Base-by-base conservation (phyloP, 805 yeast species). In the Cyberlindnera americana region DNA sequence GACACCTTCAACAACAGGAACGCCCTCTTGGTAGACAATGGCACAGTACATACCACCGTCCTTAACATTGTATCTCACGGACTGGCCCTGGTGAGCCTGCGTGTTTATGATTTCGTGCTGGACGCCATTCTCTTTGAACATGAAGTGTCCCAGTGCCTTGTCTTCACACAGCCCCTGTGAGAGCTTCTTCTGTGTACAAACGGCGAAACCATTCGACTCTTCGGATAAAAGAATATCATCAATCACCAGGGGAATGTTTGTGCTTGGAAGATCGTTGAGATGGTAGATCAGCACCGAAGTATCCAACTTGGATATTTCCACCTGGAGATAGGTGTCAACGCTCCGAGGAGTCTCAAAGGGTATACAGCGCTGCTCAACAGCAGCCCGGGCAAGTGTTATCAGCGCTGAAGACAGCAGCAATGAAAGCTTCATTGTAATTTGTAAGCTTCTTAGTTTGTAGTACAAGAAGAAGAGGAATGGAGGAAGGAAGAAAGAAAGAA, bases 181-280 rank as follows among this genome's bases (percentile, higher is more conserved):
- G 16, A 14, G n/a, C 14, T 28, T 28, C 35, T 47, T 37, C 29
- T 37, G 41, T 1, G 53, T 32, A 26, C 53, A 49, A 5, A 49
- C 23, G 12, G 46, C 25, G 22, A 49, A 47, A 6, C 51, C 51
- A 9, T 29, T 16, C n/a, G n/a, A n/a, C 4, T 29, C 26, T 18
- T 40, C 47, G 12, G 14, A 4, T 10, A n/a, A 22, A 3, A 49
- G 14, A 7, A 13, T 17, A 7, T 37, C 33, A 5, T 47, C 42
- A 4, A 27, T 29, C 11, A 44, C 35, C 23, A 44, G 3, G 6
- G 53, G 53, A 17, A 49, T 47, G 37, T 41, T 49, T 3, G 51
- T 44, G 8, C 34, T 11, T 2, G 13, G 29, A 10, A 30, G 6
- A 26, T 42, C 53, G 13, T 26, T 11, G 13, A 43, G 19, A 23